These are phyloP conservation scores for Emericellopsis terricola DNA, from an alignment of 495 filamentous ascomycete genomes.

Conservation along the genomic window DNA sequence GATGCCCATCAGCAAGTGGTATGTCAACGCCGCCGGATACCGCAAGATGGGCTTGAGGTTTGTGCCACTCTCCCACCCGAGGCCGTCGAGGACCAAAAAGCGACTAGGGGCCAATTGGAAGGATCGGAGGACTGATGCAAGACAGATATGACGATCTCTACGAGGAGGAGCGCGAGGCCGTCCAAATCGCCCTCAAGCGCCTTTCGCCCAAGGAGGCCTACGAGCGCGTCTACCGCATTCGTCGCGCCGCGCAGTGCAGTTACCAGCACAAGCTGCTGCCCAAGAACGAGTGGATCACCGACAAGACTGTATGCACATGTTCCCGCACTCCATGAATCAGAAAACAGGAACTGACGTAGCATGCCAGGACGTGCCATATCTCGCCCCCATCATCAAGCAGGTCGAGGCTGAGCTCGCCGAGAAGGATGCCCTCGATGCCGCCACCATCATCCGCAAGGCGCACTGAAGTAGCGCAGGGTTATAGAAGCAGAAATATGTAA, in stretches of 20 bases:
- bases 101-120: not conserved
- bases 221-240: conserved; percentile 91
- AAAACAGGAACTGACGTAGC: no score
- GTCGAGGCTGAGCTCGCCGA: conserved; percentile 71
- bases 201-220: conserved; percentile 79
- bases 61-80: no score
- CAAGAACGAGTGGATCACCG: conserved; percentile 54
- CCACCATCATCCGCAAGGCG: conserved; percentile 41
- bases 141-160: conserved; percentile 82
- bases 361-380: conserved; percentile 56
- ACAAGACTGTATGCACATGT: conserved; percentile 19
- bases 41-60: conserved; percentile 85
- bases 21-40: conserved; percentile 74
- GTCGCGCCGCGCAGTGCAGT: conserved; percentile 79
- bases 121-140: not conserved
- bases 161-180: conserved; percentile 69
- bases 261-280: conserved; percentile 63
- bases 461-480: conserved; percentile 14
- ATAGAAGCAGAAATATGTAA: not conserved
- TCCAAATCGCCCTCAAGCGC: conserved; percentile 76
- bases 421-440: conserved; percentile 62
- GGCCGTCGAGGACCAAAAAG: no score
- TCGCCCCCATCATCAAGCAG: conserved; percentile 64
- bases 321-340: conserved; percentile 11
- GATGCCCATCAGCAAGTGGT: conserved; percentile 66